Conservation (phyloP, 768 basidiomycete genomes). For the Daedaleopsis sinensis region DNA sequence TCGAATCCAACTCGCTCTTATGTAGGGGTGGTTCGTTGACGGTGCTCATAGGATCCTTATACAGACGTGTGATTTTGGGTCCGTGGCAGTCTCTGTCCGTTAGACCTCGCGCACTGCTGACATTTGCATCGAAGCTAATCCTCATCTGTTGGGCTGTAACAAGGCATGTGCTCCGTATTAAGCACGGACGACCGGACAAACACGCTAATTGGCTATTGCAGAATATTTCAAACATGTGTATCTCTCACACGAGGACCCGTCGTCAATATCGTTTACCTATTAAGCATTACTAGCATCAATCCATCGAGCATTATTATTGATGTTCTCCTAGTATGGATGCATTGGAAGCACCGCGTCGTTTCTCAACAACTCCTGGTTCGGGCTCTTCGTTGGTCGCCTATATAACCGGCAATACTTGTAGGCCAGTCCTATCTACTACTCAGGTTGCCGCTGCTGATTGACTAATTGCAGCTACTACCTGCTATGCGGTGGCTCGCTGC, state of each 20-base stretch:
- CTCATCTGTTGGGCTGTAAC: constrained; percentile 36
- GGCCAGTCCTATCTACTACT: constrained; percentile 5
- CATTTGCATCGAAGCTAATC: constrained; percentile 25
- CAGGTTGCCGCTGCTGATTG: too few species aligned
- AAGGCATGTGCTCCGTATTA: constrained; percentile 22
- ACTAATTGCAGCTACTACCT: constrained; percentile 23
- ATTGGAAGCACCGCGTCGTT: constrained; percentile 54
- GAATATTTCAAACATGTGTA: constrained; percentile 33
- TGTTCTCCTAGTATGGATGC: constrained; percentile 35
- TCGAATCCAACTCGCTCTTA: background rate
- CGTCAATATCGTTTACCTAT: constrained; percentile 24
- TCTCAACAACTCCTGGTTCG: constrained; percentile 45
- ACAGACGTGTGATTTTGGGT: constrained; percentile 27
- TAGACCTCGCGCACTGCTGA: background rate
- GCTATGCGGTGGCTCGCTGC: constrained; percentile 28
- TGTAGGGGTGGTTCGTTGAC: constrained; percentile 2
- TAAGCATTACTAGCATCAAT: background rate
- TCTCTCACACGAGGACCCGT: constrained; percentile 31
- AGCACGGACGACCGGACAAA: too few species aligned
- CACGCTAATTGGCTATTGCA: background rate
- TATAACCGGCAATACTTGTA: constrained; percentile 54
- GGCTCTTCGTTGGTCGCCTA: constrained; percentile 42
- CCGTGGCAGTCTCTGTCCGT: background rate
- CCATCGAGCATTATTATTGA: constrained; percentile 1
- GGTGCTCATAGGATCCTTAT: constrained; percentile 23